phyloP scores from a whole-genome alignment of 345 rosid genomes.

The Lenwebbia sp. region DNA sequence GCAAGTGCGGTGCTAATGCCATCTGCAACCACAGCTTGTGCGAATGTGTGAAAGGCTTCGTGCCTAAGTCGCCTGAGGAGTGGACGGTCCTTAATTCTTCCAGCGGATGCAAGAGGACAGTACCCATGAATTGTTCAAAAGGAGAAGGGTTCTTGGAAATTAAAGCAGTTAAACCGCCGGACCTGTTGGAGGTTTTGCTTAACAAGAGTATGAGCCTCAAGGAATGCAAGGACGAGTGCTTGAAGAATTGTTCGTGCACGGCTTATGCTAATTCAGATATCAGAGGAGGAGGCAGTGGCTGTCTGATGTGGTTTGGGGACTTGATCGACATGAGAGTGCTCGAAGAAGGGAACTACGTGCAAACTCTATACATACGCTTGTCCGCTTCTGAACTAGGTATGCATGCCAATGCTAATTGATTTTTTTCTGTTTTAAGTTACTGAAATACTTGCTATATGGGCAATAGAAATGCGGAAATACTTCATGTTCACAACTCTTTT shows the following conservation, averaged over 20 bases:
- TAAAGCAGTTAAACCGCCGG: slow-evolving; percentile 5
- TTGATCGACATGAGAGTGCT: slow-evolving; percentile 11
- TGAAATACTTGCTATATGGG: neutral
- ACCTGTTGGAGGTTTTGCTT: neutral
- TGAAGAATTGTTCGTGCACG: slow-evolving; percentile 14
- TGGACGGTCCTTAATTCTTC: slow-evolving; percentile 11
- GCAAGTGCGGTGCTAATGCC: neutral
- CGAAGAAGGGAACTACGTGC: neutral
- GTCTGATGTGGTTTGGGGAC: slow-evolving; percentile 25
- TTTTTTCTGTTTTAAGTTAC: neutral
- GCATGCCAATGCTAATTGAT: neutral
- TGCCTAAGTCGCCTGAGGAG: slow-evolving; percentile 9
- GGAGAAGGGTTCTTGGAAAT: slow-evolving; percentile 3
- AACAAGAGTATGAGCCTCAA: slow-evolving; percentile 4
- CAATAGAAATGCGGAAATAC: neutral
- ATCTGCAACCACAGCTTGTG: neutral
- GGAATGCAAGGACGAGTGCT: slow-evolving; percentile 11
- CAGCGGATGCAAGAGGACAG: slow-evolving; percentile 2
- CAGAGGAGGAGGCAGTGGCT: slow-evolving; percentile 24
- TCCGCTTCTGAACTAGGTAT: slow-evolving; percentile 13
- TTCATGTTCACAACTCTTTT: neutral
- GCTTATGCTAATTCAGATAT: slow-evolving; percentile 10
- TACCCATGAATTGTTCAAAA: neutral
- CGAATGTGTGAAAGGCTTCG: slow-evolving; percentile 26
- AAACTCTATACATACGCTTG: slow-evolving; percentile 10